phyloP scores from a whole-genome alignment of 352 stramenopile species.

The Phytophthora megakarya region DNA sequence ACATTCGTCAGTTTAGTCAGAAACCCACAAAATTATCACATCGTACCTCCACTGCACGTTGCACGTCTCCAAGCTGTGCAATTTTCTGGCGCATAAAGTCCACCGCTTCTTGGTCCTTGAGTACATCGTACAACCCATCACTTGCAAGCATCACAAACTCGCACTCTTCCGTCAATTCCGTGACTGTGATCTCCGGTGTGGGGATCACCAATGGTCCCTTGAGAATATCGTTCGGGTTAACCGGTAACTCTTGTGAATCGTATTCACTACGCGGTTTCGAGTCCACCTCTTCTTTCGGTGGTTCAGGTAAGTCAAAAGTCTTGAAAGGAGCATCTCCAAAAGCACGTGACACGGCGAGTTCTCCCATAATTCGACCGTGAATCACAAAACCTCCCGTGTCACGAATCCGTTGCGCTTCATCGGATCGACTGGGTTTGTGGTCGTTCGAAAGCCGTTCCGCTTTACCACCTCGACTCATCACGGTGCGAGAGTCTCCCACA shows the following conservation, averaged over 20 bases:
- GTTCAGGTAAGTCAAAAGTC: slow-evolving; percentile 76
- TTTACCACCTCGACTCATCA: slow-evolving; percentile 89
- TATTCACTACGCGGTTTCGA: slow-evolving; percentile 72
- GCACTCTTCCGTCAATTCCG: slow-evolving; percentile 71
- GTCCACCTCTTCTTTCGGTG: slow-evolving; percentile 41
- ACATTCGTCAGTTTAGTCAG: neutral
- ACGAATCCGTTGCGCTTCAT: slow-evolving; percentile 95
- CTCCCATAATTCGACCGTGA: slow-evolving; percentile 93
- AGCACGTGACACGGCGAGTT: slow-evolving; percentile 79
- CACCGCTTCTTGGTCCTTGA: slow-evolving; percentile 85
- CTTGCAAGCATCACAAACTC: slow-evolving; percentile 84
- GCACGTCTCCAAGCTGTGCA: slow-evolving; percentile 67
- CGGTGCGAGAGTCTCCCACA: slow-evolving; percentile 95
- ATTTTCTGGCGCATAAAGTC: slow-evolving; percentile 81
- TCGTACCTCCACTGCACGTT: slow-evolving; percentile 77
- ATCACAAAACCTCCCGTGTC: slow-evolving; percentile 93
- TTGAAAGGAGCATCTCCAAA: slow-evolving; percentile 97
- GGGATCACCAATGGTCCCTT: slow-evolving; percentile 84
- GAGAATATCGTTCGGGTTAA: slow-evolving; percentile 87
- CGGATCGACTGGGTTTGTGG: slow-evolving; percentile 93
- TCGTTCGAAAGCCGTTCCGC: slow-evolving; percentile 94
- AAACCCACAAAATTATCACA: neutral
- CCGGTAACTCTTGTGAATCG: slow-evolving; percentile 73
- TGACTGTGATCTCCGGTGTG: slow-evolving; percentile 77
- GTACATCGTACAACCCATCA: slow-evolving; percentile 82